These are phyloP conservation scores for Acanthamoeba triangularis DNA, from an alignment of 208 protist species.

Conservation along the genomic window DNA sequence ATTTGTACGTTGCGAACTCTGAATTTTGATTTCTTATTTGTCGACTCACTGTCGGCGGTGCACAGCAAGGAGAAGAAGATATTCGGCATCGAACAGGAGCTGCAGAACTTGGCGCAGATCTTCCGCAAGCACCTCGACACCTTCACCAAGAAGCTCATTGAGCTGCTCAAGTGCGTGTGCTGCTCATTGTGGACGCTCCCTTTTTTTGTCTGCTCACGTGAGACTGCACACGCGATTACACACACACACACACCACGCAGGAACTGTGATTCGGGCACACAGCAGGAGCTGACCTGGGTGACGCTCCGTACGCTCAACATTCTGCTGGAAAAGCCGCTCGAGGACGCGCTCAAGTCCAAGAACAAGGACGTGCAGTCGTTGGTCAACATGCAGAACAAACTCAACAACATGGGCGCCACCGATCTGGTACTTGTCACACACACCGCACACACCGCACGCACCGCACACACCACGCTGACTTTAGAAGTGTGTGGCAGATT, in stretches of 20 bases:
- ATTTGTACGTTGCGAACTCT: constrained; percentile 1
- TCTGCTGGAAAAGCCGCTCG: constrained; percentile 22
- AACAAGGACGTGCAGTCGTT: constrained; percentile 60
- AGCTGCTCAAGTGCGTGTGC: constrained; percentile 9
- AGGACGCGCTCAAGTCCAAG: constrained; percentile 17
- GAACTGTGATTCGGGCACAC: constrained; percentile 54
- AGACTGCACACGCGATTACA: too few species aligned
- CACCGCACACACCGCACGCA: too few species aligned
- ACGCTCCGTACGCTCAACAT: constrained; percentile 35
- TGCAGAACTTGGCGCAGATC: constrained; percentile 45
- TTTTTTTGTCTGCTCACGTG: background rate
- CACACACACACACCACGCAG: background rate
- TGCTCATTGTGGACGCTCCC: background rate
- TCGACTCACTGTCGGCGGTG: background rate
- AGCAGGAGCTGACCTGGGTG: constrained; percentile 69
- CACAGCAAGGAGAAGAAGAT: constrained; percentile 64
- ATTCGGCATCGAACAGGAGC: constrained; percentile 51
- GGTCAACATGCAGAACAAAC: constrained; percentile 59
- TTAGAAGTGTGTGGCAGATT: background rate
- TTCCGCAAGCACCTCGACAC: constrained; percentile 39
- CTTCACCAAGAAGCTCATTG: constrained; percentile 57
- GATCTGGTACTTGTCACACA: background rate
- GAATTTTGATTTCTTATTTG: background rate
- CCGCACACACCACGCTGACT: background rate
- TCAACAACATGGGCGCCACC: constrained; percentile 27